Conservation (phyloP, 495 filamentous ascomycete species). For the Tuber melanosporum region DNA sequence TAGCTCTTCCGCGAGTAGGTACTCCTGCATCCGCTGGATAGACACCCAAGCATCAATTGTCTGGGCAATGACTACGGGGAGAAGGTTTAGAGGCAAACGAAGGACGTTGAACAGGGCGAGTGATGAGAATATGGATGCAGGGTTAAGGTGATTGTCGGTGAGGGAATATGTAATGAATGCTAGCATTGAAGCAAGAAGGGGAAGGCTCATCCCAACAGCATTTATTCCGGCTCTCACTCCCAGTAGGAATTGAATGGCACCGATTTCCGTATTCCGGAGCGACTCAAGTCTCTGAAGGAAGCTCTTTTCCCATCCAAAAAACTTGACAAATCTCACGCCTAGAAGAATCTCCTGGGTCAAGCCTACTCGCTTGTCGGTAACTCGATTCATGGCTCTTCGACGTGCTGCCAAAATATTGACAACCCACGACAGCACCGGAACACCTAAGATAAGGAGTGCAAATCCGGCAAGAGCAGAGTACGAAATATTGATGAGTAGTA, state of each 20-base stretch:
- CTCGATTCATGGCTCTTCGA: slow-evolving; percentile 73
- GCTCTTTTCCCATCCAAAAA: slow-evolving; percentile 85
- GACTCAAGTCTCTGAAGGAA: slow-evolving; percentile 70
- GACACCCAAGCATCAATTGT: slow-evolving; percentile 84
- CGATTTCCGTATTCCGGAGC: slow-evolving; percentile 68
- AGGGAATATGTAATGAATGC: slow-evolving; percentile 89
- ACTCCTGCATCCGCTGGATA: slow-evolving; percentile 75
- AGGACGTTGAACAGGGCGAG: slow-evolving; percentile 87
- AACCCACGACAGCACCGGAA: slow-evolving; percentile 66
- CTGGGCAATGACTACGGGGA: slow-evolving; percentile 82
- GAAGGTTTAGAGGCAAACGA: slow-evolving; percentile 77
- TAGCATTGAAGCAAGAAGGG: slow-evolving; percentile 89
- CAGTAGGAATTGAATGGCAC: slow-evolving; percentile 69
- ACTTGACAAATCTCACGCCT: slow-evolving; percentile 90
- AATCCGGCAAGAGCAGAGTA: slow-evolving; percentile 88
- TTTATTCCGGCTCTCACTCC: slow-evolving; percentile 78
- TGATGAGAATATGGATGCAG: slow-evolving; percentile 83
- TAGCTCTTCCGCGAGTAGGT: slow-evolving; percentile 75
- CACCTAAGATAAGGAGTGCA: slow-evolving; percentile 66
- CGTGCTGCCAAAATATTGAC: slow-evolving; percentile 65
- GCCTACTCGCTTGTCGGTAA: slow-evolving; percentile 84
- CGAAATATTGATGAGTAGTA: slow-evolving; percentile 75
- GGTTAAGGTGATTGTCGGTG: slow-evolving; percentile 60
- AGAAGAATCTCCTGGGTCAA: slow-evolving; percentile 90
- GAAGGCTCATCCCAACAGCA: slow-evolving; percentile 68